Evolutionary conservation across 352 stramenopile genomes (phyloP), one percentile per base, ranked within the genome.

Genomic region (Plasmopara halstedii): DNA sequence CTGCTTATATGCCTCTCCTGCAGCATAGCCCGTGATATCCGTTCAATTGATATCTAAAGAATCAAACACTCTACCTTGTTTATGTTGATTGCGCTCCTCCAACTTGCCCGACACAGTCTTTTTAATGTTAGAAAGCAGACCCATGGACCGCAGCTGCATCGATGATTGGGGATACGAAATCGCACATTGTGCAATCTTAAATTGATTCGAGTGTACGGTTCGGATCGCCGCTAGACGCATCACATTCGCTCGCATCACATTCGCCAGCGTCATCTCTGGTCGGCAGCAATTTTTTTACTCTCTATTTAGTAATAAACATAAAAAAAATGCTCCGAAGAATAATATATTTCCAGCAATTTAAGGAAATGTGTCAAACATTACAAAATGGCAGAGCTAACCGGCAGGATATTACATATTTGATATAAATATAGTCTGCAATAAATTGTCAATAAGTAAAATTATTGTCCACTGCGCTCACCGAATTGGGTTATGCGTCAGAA

Each of bases 31-130:
- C n/a, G n/a, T n/a, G n/a, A n/a, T n/a, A n/a, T n/a, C n/a, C n/a
- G n/a, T n/a, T n/a, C n/a, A n/a, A 4, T 31, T 7, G 10, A 3
- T 42, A 19, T 42, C 15, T 37, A 22, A 18, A 2, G n/a, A n/a
- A n/a, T n/a, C 17, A 20, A 13, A 13, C 0, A 36, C 3, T 9
- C n/a, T 42, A 90, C 79, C 65, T 42, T 87, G 73, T 55, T 93
- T 93, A 39, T 58, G 64, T 34, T 85, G 62, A 55, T 87, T 91
- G 62, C 79, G 76, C 60, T 88, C 67, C 61, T 90, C 73, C 49
- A 93, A 59, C 61, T 89, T 90, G 52, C 62, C 54, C 38, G 70
- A 74, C 23, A 93, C 69, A 6, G 72, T 69, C 46, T 91, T 75
- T 32, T 74, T 75, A 37, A 93, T 65, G 53, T 59, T 83, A 39